These are phyloP conservation scores for Entophlyctis luteolus DNA, from an alignment of 192 early-diverging fungal genomes.

Conservation along the genomic window DNA sequence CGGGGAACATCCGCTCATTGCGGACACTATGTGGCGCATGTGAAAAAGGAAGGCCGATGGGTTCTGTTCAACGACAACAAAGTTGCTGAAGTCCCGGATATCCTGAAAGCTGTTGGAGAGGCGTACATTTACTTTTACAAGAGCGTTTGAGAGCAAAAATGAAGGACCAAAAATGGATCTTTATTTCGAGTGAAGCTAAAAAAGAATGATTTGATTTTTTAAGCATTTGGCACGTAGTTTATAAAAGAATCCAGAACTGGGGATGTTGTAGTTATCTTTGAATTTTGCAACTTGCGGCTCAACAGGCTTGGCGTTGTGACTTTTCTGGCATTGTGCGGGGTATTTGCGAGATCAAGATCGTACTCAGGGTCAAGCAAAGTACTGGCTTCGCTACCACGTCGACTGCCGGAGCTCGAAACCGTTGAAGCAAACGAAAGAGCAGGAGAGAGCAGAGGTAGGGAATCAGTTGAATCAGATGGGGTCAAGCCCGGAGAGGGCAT, in stretches of 20 bases:
- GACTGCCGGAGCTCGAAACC: no score
- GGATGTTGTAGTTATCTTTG: not conserved
- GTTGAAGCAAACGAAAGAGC: no score
- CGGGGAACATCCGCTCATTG: slow-evolving; percentile 92
- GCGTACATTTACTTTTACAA: slow-evolving; percentile 48
- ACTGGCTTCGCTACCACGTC: no score
- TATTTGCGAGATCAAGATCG: no score
- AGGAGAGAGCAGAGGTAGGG: no score
- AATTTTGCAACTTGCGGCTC: not conserved
- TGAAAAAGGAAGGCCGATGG: slow-evolving; percentile 74
- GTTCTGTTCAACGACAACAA: slow-evolving; percentile 94
- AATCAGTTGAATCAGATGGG: no score
- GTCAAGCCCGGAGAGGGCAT: no score
- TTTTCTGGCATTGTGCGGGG: no score
- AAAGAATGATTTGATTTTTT: not conserved
- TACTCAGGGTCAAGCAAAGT: no score
- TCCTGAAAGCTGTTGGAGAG: slow-evolving; percentile 35
- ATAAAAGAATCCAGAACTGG: not conserved
- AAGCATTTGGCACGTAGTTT: not conserved
- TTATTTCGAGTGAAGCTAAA: not conserved
- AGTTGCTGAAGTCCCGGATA: slow-evolving; percentile 69
- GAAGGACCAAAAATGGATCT: no score
- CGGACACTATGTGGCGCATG: slow-evolving; percentile 93
- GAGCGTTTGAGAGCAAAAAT: not conserved
- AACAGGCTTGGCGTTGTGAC: no score